Base-by-base conservation (phyloP, 257 asterid genomes). In the Hygrophila difformis region DNA sequence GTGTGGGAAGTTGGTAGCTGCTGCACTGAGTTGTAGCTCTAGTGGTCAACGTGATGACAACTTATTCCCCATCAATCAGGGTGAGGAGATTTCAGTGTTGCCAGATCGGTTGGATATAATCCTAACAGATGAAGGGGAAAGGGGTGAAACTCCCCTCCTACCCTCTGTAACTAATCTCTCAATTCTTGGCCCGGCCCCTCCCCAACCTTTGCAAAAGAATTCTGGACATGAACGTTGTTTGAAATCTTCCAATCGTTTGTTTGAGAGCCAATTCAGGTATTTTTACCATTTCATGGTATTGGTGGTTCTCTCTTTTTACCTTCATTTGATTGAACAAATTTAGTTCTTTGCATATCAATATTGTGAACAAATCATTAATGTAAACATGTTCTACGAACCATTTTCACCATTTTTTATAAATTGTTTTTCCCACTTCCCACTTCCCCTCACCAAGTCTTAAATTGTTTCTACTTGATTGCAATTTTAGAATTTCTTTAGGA, bases 1-100 rank as follows among this genome's bases (percentile, higher is more conserved):
- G 44, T 78, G 89, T 57, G 72, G 81, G 59, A 80, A 79, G 62
- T 74, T 91, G 64, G 87, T 91, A 39, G 75, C 73, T 33, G 77
- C 82, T 53, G 94, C 93, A 35, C 77, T 91, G 35, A 38, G 53
- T 57, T 49, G 59, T 36, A 65, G 53, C 47, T 35, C 42, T 39
- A 52, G 48, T 64, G 60, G 29, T 47, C 68, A 50, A 53, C 41
- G 45, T 46, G 76, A 47, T 18, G 68, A 61, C 29, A 47, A 55
- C 19, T 49, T 34, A 39, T 39, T 76, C 3, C 39, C 47, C 40
- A 18, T 39, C 52, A 67, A 61, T 59, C 73, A 39, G 60, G 52
- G 61, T 62, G 79, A 70, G 44, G 84, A 64, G 41, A 57, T 41
- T 51, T 44, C 66, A 23, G 57, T 50, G 17, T 60, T 49, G 44